phyloP scores from a whole-genome alignment of 306 rosid genomes.

The Parietaria judaica region DNA sequence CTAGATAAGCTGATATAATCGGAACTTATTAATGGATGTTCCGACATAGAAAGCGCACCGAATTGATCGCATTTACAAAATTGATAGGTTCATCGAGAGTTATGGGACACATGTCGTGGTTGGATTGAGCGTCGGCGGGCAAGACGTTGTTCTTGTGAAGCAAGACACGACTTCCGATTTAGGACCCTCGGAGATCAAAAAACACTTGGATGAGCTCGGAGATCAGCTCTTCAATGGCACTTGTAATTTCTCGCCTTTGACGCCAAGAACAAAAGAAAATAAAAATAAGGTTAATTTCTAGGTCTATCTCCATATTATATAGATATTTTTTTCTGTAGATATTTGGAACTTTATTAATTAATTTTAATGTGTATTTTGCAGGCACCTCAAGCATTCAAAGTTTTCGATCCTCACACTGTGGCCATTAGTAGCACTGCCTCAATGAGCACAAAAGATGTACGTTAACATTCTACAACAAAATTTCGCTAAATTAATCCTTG shows the following conservation, averaged over 20 bases:
- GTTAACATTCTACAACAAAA: no score
- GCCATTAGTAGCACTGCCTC: slow-evolving; percentile 42
- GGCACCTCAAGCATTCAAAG: slow-evolving; percentile 69
- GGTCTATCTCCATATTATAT: no score
- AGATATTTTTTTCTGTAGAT: no score
- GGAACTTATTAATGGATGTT: no score
- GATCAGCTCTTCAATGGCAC: slow-evolving; percentile 83
- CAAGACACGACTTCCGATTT: slow-evolving; percentile 58
- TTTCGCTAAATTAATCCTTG: no score
- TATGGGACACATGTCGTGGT: slow-evolving; percentile 91
- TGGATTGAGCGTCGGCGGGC: slow-evolving; percentile 79
- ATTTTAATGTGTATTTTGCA: slow-evolving; percentile 14
- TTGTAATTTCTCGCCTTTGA: slow-evolving; percentile 51
- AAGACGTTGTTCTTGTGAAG: slow-evolving; percentile 61
- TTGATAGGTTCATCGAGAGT: slow-evolving; percentile 64
- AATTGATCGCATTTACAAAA: background rate
- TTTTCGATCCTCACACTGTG: slow-evolving; percentile 48
- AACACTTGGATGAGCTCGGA: slow-evolving; percentile 72
- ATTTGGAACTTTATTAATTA: no score
- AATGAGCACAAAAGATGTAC: slow-evolving; percentile 60
- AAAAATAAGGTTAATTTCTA: slow-evolving; percentile 41
- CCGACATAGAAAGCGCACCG: no score
- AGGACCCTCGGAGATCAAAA: slow-evolving; percentile 57
- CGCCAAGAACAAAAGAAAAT: slow-evolving; percentile 43
- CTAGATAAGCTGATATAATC: no score